Base-by-base conservation (phyloP, 257 asterid species). In the Petunia axillaris region DNA sequence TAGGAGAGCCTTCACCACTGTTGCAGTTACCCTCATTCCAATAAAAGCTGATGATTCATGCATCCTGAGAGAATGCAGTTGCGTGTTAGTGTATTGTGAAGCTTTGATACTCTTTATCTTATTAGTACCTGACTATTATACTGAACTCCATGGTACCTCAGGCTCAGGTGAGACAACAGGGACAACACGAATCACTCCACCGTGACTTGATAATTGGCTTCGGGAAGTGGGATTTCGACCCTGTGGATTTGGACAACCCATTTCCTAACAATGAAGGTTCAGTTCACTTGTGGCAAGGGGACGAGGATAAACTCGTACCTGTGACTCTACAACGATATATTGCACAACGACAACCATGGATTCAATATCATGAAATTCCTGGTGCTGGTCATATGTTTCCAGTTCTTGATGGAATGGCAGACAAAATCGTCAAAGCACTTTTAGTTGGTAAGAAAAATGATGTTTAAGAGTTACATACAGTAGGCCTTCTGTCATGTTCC, bases 271-370 rank as follows among this genome's bases (percentile, higher is more conserved):
- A 90, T 6, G 94, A 83, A 84, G 93, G 89, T 25, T 81, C 89
- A 1, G 96, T 93, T 38, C 97, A 95, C 85, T 82, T 95, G 53
- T 95, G 97, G 97, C 95, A 90, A 36, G 99, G 98, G 58, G 98
- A 95, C 8, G 94, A 91, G 0, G 99, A 95, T 79, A 6, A 5
- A 68, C 81, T 95, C 5, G 97, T 89, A 59, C 97, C 97, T 1
- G 97, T 79, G 54, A 63, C 87, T 59, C 80, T 87, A 63, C 99
- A 95, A 86, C 91, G 94, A 35, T 89, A 90, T 85, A 85, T 93
- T 58, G 91, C 88, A 52, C 79, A 80, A 44, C 78, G 80, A 85
- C 92, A 92, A 53, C 97, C 97, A 0, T 95, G 99, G 98, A 84
- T 93, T 81, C 88, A 83, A 35, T 95, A 93, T 85, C 98, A 95